Conservation (phyloP, 805 yeast species). For the Clavispora vitiphila region DNA sequence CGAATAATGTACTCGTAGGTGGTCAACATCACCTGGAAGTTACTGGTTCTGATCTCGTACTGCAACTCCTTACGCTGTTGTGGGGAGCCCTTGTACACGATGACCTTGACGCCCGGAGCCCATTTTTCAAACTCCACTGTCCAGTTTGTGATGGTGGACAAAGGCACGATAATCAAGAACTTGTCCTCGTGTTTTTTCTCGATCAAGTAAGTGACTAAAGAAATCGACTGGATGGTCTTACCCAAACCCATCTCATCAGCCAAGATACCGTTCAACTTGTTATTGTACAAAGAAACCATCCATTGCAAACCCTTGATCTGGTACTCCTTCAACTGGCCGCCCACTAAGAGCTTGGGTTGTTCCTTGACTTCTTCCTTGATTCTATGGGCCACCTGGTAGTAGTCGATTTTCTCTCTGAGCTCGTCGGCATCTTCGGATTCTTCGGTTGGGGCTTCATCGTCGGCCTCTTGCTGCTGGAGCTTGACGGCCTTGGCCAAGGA, state of each 20-base stretch:
- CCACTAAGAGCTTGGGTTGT: conserved; percentile 68
- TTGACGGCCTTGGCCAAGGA: conserved; percentile 74
- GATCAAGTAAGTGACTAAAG: conserved; percentile 63
- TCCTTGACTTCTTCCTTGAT: conserved; percentile 59
- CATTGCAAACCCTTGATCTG: conserved; percentile 62
- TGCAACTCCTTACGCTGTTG: conserved; percentile 64
- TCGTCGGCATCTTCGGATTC: conserved; percentile 46
- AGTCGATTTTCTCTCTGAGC: conserved; percentile 63
- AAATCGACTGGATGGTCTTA: conserved; percentile 71
- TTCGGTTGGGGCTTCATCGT: conserved; percentile 17
- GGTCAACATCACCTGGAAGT: conserved; percentile 71
- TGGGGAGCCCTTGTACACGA: conserved; percentile 76
- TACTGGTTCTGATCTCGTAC: conserved; percentile 58
- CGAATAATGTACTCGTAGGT: conserved; percentile 79
- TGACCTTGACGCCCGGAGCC: conserved; percentile 74
- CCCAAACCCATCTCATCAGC: conserved; percentile 71
- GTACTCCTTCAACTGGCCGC: conserved; percentile 77
- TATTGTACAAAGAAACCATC: conserved; percentile 62
- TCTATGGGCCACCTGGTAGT: conserved; percentile 77
- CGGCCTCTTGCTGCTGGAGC: conserved; percentile 60
- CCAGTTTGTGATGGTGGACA: conserved; percentile 84
- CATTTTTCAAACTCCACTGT: conserved; percentile 80
- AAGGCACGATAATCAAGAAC: conserved; percentile 75
- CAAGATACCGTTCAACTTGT: conserved; percentile 57
- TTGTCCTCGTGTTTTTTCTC: conserved; percentile 68